Evolutionary conservation across 495 filamentous ascomycete species (phyloP), one percentile per base, ranked within the genome.

Genomic region (Annulohypoxylon stygium): DNA sequence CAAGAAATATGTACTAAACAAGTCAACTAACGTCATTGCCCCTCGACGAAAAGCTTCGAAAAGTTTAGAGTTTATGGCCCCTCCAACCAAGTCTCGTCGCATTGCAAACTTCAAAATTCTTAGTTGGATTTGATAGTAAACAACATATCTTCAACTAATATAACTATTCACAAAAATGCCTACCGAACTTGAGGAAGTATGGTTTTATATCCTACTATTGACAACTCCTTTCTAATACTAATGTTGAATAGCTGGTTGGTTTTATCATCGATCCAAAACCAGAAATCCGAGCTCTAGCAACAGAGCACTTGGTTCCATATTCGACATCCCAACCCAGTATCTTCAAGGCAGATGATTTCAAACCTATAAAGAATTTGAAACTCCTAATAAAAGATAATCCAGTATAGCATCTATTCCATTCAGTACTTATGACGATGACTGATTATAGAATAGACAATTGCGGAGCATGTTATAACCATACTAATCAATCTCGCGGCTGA

Each of bases 191-290:
- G 93, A 96, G 81, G 93, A 96, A 81, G 93, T 95, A 80, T 26
- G 54, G 3, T 36, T 8, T 26, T 16, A 26, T 43, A 26, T 14
- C 9, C 6, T 7, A 20, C 18, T 11, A 6, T 10, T n/a, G 10
- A 20, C 14, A 48, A 43, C 20, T 0, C 10, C 18, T 33, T 34
- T 10, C 23, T 48, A 10, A 74, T 74, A 61, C 74, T 74, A 76
- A 54, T 61, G 18, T 30, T 75, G 5, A 12, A 39, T 73, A 97
- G 94, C 88, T 98, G 51, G 94, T 97, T 66, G 93, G 93, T 73
- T 97, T 98, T 76, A 91, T 98, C 36, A 91, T 93, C 77, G 90
- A 97, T 83, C 93, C 91, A 51, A 97, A 95, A 80, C 92, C 92
- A 9, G 90, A 93, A 76, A 92, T 97, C 64, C 89, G 95, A 60